phyloP scores from a whole-genome alignment of 2,329 filamentous ascomycete genomes.

The Decorospora gaudefroyi region DNA sequence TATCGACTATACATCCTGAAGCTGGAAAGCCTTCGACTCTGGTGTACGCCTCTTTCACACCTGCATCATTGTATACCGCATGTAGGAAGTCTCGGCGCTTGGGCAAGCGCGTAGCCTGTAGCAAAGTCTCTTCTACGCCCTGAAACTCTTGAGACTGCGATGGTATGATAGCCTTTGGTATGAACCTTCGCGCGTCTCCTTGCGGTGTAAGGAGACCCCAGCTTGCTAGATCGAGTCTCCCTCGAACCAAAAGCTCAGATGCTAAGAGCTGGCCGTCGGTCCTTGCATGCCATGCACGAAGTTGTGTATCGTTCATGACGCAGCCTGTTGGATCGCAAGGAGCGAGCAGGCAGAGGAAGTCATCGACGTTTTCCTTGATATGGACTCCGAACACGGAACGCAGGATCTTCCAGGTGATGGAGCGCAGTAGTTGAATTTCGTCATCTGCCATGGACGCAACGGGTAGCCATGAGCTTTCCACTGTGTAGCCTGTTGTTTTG shows the following conservation, averaged over 20 bases:
- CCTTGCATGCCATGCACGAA: slow-evolving; percentile 23
- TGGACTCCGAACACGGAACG: slow-evolving; percentile 23
- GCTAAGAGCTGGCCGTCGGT: slow-evolving; percentile 20
- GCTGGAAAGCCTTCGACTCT: slow-evolving; percentile 57
- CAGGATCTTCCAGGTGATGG: slow-evolving; percentile 36
- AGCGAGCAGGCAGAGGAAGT: slow-evolving; percentile 40
- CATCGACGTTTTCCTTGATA: slow-evolving; percentile 29
- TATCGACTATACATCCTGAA: slow-evolving; percentile 54
- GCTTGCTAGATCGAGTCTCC: slow-evolving; percentile 3
- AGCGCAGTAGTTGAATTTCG: slow-evolving; percentile 26
- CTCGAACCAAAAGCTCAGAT: slow-evolving; percentile 15
- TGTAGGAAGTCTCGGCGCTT: slow-evolving; percentile 66
- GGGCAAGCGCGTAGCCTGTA: slow-evolving; percentile 51
- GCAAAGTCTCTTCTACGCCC: neutral
- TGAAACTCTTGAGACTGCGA: neutral
- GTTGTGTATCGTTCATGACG: slow-evolving; percentile 9
- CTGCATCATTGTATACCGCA: slow-evolving; percentile 16
- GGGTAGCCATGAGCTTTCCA: slow-evolving; percentile 21
- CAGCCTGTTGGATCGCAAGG: slow-evolving; percentile 24
- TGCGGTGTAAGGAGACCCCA: slow-evolving; percentile 34
- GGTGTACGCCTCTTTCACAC: slow-evolving; percentile 36
- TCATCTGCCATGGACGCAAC: slow-evolving; percentile 14
- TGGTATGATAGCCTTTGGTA: slow-evolving; percentile 9
- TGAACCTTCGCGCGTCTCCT: slow-evolving; percentile 32
- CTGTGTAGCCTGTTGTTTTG: slow-evolving; percentile 26